A percentile compares a stretch with the other conserved stretches of the same genome.
Evolutionary conservation across 345 rosid species (phyloP).

Genomic region (Ceriops zippeliana): DNA sequence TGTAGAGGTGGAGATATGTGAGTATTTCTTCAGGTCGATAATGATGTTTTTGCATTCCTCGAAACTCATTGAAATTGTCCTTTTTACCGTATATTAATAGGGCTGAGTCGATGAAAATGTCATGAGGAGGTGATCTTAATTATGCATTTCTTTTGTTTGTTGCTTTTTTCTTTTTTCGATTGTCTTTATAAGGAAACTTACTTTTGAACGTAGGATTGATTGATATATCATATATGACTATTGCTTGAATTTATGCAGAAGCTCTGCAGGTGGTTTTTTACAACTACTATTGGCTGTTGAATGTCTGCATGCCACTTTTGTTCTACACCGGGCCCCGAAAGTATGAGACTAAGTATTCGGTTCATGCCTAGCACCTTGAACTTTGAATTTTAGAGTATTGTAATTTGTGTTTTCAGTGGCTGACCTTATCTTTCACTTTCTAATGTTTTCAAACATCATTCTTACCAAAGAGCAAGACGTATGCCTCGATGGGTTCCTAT

Average conservation of each 20-base stretch:
- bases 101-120: constrained; percentile 94
- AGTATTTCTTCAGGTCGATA: not conserved
- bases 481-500: constrained; percentile 61
- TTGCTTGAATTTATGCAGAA: constrained; percentile 40
- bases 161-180: not conserved
- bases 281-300: constrained; percentile 93
- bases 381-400: constrained; percentile 14
- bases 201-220: not conserved
- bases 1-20: constrained; percentile 99
- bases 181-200: not conserved
- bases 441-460: constrained; percentile 92
- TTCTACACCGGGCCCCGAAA: constrained; percentile 93
- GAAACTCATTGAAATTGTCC: no score
- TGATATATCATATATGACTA: no score
- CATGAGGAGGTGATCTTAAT: constrained; percentile 63
- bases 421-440: constrained; percentile 26
- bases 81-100: constrained; percentile 35
- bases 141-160: not conserved
- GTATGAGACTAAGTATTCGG: constrained; percentile 34
- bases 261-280: constrained; percentile 93
- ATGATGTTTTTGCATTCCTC: constrained; percentile 1
- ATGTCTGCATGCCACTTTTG: constrained; percentile 89
- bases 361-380: constrained; percentile 12
- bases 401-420: constrained; percentile 20
- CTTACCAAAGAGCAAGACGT: constrained; percentile 95